These are phyloP conservation scores for Syzygium grande DNA, from an alignment of 345 rosid species.

Conservation along the genomic window DNA sequence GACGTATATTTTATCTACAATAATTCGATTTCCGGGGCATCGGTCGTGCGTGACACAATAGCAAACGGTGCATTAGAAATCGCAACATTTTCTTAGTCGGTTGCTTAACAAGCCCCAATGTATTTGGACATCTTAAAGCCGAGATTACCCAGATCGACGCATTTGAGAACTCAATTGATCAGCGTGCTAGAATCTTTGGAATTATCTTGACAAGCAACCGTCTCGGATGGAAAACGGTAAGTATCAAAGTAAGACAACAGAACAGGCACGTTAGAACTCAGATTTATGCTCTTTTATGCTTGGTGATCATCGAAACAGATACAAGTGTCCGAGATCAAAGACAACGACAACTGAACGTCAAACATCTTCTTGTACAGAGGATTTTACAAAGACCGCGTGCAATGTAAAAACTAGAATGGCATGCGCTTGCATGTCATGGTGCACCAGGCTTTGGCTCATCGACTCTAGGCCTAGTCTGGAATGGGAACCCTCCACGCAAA, in stretches of 20 bases:
- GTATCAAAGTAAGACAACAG: background rate
- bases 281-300: background rate
- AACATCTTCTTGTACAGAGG: background rate
- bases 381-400: background rate
- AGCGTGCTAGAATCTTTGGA: no score
- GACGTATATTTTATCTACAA: background rate
- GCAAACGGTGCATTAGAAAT: background rate
- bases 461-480: background rate
- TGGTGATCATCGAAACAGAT: background rate
- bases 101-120: background rate
- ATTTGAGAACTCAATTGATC: background rate
- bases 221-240: no score
- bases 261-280: background rate
- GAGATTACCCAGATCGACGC: background rate
- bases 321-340: background rate
- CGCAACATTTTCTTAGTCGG: rapidly evolving
- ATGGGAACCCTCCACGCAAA: background rate
- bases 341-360: background rate
- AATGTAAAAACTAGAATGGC: background rate
- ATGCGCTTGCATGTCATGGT: background rate
- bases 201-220: no score
- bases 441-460: background rate
- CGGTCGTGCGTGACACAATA: background rate
- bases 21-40: background rate
- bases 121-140: background rate